Evolutionary conservation across 805 yeast species (phyloP).

Genomic region (Jamesozyma rosinii): DNA sequence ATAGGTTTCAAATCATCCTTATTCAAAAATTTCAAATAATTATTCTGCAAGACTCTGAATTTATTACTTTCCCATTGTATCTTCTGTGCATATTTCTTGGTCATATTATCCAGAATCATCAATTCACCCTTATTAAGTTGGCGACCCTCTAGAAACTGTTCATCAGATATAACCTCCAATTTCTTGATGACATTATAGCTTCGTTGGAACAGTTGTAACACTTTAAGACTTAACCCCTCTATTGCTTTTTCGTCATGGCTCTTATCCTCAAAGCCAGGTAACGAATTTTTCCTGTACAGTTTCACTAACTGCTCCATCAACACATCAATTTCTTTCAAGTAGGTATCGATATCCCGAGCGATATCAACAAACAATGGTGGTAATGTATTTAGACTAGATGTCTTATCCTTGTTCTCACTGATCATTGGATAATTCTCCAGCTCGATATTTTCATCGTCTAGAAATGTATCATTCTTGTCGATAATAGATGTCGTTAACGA

Average conservation of each 20-base stretch:
- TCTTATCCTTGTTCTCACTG: slow-evolving; percentile 32
- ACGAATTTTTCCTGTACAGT: slow-evolving; percentile 68
- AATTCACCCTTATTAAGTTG: slow-evolving; percentile 38
- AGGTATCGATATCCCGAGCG: slow-evolving; percentile 59
- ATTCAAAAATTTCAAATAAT: slow-evolving; percentile 73
- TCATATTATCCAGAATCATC: slow-evolving; percentile 66
- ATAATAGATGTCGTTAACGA: slow-evolving; percentile 19
- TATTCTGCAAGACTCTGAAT: slow-evolving; percentile 81
- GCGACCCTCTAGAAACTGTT: slow-evolving; percentile 31
- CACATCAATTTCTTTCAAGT: slow-evolving; percentile 42
- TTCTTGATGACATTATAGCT: slow-evolving; percentile 70
- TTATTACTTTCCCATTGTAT: slow-evolving; percentile 70
- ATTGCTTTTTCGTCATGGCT: slow-evolving; percentile 65
- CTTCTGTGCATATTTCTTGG: slow-evolving; percentile 74
- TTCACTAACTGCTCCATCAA: slow-evolving; percentile 54
- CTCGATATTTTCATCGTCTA: slow-evolving; percentile 29
- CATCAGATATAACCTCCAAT: slow-evolving; percentile 39
- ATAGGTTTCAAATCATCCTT: slow-evolving; percentile 61
- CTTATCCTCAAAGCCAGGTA: slow-evolving; percentile 84
- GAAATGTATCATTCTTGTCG: slow-evolving; percentile 4
- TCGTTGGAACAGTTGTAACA: slow-evolving; percentile 68
- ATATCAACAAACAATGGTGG: slow-evolving; percentile 77
- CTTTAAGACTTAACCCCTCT: slow-evolving; percentile 63
- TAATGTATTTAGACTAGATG: slow-evolving; percentile 39
- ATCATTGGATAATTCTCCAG: slow-evolving; percentile 22